These are phyloP conservation scores for Nicotiana tomentosiformis DNA, from an alignment of 257 asterid genomes.

Conservation along the genomic window DNA sequence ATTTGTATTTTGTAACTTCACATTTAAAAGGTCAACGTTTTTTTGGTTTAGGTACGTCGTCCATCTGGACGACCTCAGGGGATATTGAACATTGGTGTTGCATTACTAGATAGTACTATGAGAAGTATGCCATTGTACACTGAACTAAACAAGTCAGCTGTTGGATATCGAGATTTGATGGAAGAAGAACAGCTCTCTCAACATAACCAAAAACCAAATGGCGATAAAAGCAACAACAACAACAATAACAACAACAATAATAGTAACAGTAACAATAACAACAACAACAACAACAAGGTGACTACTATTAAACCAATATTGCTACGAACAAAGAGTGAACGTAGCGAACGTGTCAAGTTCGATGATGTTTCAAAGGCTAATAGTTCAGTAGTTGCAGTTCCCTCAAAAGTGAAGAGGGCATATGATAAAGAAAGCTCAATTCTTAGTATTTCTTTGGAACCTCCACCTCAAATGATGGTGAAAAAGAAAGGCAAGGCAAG, in stretches of 20 bases:
- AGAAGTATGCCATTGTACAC: conserved; percentile 68
- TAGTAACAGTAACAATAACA: not conserved
- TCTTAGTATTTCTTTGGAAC: conserved; percentile 46
- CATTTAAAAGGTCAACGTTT: not conserved
- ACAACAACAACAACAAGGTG: not conserved
- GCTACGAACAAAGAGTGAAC: conserved; percentile 55
- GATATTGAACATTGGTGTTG: conserved; percentile 75
- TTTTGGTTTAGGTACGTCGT: conserved; percentile 53
- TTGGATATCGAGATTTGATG: conserved; percentile 32
- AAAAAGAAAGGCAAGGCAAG: conserved; percentile 57
- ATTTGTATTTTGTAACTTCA: too few species aligned
- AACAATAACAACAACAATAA: not conserved
- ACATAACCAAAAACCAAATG: not conserved
- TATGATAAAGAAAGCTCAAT: conserved; percentile 48
- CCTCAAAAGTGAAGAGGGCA: conserved; percentile 11
- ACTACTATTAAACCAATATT: conserved; percentile 32
- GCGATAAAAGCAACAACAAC: conserved; percentile 3
- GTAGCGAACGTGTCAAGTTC: conserved; percentile 46
- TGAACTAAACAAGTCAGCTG: conserved; percentile 24
- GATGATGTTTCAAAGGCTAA: conserved; percentile 18
- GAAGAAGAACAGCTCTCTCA: conserved; percentile 22
- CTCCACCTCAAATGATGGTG: conserved; percentile 24
- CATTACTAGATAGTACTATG: conserved; percentile 66
- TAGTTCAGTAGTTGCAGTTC: conserved; percentile 34
- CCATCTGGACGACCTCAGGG: conserved; percentile 95